Evolutionary conservation across 1,139 yeast genomes (phyloP).

Genomic region (Pichia sp.): DNA sequence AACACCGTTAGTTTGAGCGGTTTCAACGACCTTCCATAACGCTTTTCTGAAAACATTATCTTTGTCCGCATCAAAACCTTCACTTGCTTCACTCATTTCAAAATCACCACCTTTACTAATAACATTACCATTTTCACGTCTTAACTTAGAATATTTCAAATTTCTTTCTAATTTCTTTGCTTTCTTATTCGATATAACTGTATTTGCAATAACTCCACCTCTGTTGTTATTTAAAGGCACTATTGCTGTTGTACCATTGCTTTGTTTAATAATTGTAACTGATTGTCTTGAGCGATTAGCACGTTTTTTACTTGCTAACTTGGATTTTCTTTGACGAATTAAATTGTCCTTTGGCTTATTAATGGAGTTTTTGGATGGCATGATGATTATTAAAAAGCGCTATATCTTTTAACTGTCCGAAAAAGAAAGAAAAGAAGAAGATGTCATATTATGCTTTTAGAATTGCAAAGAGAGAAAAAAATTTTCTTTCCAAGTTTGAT

Average conservation of each 20-base stretch:
- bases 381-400: not conserved
- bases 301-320: constrained; percentile 51
- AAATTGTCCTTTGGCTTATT: constrained; percentile 71
- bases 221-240: constrained; percentile 46
- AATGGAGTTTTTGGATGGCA: constrained; percentile 58
- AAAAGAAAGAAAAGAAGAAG: too few species aligned
- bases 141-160: constrained; percentile 56
- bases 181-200: constrained; percentile 70
- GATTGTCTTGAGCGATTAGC: constrained; percentile 39
- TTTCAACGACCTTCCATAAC: constrained; percentile 63
- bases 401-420: too few species aligned
- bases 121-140: constrained; percentile 40
- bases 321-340: constrained; percentile 47
- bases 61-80: constrained; percentile 23
- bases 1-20: constrained; percentile 38
- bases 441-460: too few species aligned
- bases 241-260: constrained; percentile 51
- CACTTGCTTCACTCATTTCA: constrained; percentile 41
- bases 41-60: constrained; percentile 52
- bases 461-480: too few species aligned
- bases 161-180: constrained; percentile 79
- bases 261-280: constrained; percentile 34
- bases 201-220: constrained; percentile 46
- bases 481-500: not conserved
- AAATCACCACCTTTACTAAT: constrained; percentile 21